Evolutionary conservation across 306 rosid species (phyloP).

Genomic region (Prinsepia uniflora): DNA sequence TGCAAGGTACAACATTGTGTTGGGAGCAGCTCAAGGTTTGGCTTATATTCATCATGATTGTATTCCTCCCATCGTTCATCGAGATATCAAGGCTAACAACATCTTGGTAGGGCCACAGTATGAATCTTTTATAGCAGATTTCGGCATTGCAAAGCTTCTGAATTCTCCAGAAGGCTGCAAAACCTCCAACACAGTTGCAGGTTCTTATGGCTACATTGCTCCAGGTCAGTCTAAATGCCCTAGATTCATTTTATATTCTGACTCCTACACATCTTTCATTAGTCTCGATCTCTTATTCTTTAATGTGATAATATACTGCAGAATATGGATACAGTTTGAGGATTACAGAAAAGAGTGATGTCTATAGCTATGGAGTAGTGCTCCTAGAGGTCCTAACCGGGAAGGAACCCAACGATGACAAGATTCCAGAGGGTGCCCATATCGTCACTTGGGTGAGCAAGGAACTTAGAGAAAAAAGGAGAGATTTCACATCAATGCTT

Average conservation of each 20-base stretch:
- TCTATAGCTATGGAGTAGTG: slow-evolving; percentile 88
- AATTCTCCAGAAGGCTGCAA: slow-evolving; percentile 56
- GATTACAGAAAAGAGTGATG: slow-evolving; percentile 95
- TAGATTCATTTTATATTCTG: background rate
- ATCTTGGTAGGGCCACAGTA: slow-evolving; percentile 82
- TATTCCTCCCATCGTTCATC: slow-evolving; percentile 78
- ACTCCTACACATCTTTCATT: no score
- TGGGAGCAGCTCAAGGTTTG: slow-evolving; percentile 88
- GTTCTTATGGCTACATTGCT: slow-evolving; percentile 94
- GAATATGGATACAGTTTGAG: slow-evolving; percentile 92
- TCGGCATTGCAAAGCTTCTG: slow-evolving; percentile 78
- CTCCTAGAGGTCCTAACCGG: slow-evolving; percentile 80
- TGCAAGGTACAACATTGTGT: slow-evolving; percentile 73
- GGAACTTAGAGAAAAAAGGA: slow-evolving; percentile 56
- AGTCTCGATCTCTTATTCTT: no score
- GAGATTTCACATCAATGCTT: slow-evolving; percentile 54
- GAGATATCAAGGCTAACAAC: slow-evolving; percentile 86
- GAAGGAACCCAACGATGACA: slow-evolving; percentile 63
- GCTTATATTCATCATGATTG: slow-evolving; percentile 97
- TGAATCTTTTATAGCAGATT: slow-evolving; percentile 85
- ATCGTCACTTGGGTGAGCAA: slow-evolving; percentile 68
- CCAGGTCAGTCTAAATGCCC: slow-evolving; percentile 57
- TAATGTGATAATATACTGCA: slow-evolving; percentile 36
- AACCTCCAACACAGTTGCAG: slow-evolving; percentile 67
- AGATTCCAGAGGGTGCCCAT: slow-evolving; percentile 73